Evolutionary conservation across 192 early-diverging fungal genomes (phyloP).

Genomic region (Thamnidium elegans): DNA sequence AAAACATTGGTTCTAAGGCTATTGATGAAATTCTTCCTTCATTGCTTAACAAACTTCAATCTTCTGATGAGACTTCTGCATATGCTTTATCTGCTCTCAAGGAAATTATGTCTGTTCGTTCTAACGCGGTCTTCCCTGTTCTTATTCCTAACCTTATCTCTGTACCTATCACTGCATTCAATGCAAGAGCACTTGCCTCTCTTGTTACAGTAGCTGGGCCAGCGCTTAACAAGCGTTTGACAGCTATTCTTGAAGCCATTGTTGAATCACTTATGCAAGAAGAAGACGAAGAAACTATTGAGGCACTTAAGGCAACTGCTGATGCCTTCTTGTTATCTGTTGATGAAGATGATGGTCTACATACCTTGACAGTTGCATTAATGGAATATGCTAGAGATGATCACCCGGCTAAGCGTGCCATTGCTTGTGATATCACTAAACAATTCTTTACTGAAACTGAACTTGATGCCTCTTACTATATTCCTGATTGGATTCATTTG

Average conservation of each 20-base stretch:
- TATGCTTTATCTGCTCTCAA: constrained; percentile 93
- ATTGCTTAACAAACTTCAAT: constrained; percentile 74
- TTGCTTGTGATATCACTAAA: constrained; percentile 60
- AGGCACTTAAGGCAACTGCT: constrained; percentile 72
- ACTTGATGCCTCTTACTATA: constrained; percentile 60
- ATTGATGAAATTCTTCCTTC: constrained; percentile 93
- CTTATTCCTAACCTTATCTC: constrained; percentile 93
- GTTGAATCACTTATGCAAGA: constrained; percentile 73
- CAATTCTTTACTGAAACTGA: constrained; percentile 65
- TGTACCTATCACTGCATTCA: constrained; percentile 85
- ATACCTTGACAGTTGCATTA: constrained; percentile 75
- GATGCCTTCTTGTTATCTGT: constrained; percentile 69
- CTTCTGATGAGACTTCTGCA: constrained; percentile 50
- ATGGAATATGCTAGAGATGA: constrained; percentile 67
- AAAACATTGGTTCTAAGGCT: constrained; percentile 85
- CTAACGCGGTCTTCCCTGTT: constrained; percentile 96
- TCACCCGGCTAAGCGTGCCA: constrained; percentile 45
- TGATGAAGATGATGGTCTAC: constrained; percentile 80
- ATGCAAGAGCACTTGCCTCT: constrained; percentile 85
- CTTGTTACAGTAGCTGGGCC: constrained; percentile 88
- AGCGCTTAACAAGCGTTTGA: constrained; percentile 79
- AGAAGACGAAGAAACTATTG: constrained; percentile 58
- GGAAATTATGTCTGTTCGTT: constrained; percentile 96
- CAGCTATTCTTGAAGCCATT: constrained; percentile 76
- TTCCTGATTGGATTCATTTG: constrained; percentile 78